A percentile compares a stretch with the other conserved stretches of the same genome.
Conservation (phyloP, 371 early-diverging fungal genomes). For the Apophysomyces sp. region DNA sequence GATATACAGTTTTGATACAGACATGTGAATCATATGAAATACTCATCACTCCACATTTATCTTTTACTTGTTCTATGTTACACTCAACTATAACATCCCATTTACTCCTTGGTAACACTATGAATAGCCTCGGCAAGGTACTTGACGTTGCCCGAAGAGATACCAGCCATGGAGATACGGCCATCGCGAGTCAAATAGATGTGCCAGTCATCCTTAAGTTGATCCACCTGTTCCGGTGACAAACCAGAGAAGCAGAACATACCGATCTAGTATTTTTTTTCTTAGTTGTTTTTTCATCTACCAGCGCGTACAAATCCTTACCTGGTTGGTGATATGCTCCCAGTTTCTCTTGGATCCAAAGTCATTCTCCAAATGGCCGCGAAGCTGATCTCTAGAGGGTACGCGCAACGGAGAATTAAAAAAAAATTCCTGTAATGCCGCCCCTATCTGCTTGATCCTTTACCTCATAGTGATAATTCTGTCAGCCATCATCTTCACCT, state of each 20-base stretch:
- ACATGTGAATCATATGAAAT: conserved; percentile 3
- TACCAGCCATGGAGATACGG: conserved; percentile 95
- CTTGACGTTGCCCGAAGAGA: conserved; percentile 86
- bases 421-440: neutral
- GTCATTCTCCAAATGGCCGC: conserved; percentile 74
- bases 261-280: conserved; percentile 62
- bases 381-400: conserved; percentile 48
- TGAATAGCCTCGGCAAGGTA: conserved; percentile 94
- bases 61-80: neutral
- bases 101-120: conserved; percentile 73
- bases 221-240: conserved; percentile 81
- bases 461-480: conserved; percentile 92
- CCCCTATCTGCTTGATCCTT: too few relatives aligned
- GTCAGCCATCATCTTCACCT: conserved; percentile 93
- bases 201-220: conserved; percentile 79
- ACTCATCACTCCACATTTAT: conserved; percentile 2
- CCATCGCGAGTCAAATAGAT: conserved; percentile 95
- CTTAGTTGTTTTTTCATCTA: neutral
- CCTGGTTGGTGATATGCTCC: conserved; percentile 91
- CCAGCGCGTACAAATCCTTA: neutral
- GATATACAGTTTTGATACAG: neutral
- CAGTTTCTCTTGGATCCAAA: conserved; percentile 74
- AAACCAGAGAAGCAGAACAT: conserved; percentile 98
- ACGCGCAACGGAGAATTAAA: neutral
- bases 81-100: neutral